These are phyloP conservation scores for Polysphondylium violaceum DNA, from an alignment of 78 protist species.

Conservation along the genomic window DNA sequence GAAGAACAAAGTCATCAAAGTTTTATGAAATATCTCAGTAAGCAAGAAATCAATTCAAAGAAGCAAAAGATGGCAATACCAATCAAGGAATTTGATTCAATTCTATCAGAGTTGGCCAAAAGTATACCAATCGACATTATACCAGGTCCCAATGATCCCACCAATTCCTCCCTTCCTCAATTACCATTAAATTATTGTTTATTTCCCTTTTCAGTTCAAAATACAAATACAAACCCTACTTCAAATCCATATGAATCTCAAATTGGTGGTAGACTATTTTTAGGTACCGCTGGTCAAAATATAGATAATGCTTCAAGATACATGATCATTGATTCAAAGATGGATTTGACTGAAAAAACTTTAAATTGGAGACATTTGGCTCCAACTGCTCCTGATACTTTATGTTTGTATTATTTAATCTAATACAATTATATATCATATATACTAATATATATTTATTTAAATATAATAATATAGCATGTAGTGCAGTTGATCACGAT, in stretches of 20 bases:
- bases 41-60: conserved; percentile 27
- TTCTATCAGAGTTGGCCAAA: conserved; percentile 21
- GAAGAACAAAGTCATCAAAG: conserved; percentile 38
- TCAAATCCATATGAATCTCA: conserved; percentile 71
- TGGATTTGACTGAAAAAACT: conserved; percentile 29
- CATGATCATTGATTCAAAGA: conserved; percentile 1
- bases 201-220: conserved; percentile 57
- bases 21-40: conserved; percentile 41
- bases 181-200: conserved; percentile 66
- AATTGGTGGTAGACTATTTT: conserved; percentile 63
- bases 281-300: conserved; percentile 81
- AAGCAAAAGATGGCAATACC: conserved; percentile 55
- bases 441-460: no score
- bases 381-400: conserved; percentile 80
- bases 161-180: conserved; percentile 69
- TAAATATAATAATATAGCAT: conserved; percentile 6
- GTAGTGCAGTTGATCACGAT: conserved; percentile 62
- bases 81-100: conserved; percentile 46
- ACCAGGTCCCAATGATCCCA: conserved; percentile 76
- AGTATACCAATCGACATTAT: conserved; percentile 61
- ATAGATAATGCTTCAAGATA: conserved; percentile 71
- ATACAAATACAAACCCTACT: conserved; percentile 27
- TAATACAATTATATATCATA: no score
- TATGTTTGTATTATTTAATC: no score
- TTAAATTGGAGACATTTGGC: conserved; percentile 78